Evolutionary conservation across 805 yeast species (phyloP).

Genomic region (Debaryomyces maramus): DNA sequence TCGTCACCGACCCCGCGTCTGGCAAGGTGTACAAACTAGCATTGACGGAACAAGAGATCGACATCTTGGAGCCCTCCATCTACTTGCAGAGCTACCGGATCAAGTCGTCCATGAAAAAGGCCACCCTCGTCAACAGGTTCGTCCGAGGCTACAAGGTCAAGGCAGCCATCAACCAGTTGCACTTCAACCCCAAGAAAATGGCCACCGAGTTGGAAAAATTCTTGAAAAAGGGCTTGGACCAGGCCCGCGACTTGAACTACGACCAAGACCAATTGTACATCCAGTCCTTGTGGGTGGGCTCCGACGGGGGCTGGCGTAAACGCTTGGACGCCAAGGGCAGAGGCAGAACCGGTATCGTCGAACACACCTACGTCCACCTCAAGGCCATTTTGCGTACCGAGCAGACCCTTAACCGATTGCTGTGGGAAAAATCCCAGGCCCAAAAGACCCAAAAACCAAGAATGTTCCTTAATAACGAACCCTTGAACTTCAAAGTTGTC

Average conservation of each 20-base stretch:
- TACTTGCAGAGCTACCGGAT: conserved; percentile 77
- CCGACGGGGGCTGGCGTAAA: conserved; percentile 74
- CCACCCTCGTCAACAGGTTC: conserved; percentile 74
- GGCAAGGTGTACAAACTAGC: conserved; percentile 55
- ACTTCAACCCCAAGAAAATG: conserved; percentile 78
- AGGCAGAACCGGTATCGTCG: conserved; percentile 80
- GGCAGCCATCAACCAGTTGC: conserved; percentile 88
- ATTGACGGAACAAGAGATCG: conserved; percentile 65
- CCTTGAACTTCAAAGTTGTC: conserved; percentile 42
- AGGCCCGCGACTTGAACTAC: conserved; percentile 61
- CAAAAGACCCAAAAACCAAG: conserved; percentile 53
- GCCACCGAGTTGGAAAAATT: conserved; percentile 77
- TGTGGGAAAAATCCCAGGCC: conserved; percentile 56
- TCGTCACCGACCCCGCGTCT: conserved; percentile 38
- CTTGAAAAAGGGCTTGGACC: conserved; percentile 68
- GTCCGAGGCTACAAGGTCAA: conserved; percentile 69
- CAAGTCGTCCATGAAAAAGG: conserved; percentile 86
- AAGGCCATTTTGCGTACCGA: conserved; percentile 72
- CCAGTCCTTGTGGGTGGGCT: conserved; percentile 86
- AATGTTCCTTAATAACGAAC: conserved; percentile 45
- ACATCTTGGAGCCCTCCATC: conserved; percentile 84
- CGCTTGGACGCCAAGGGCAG: conserved; percentile 84
- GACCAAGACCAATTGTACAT: conserved; percentile 65
- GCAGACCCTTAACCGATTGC: conserved; percentile 60
- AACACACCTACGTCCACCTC: conserved; percentile 77